A percentile compares a stretch with the other conserved stretches of the same genome.
Conservation (phyloP, 768 basidiomycete genomes). For the Tulasnella sp. region DNA sequence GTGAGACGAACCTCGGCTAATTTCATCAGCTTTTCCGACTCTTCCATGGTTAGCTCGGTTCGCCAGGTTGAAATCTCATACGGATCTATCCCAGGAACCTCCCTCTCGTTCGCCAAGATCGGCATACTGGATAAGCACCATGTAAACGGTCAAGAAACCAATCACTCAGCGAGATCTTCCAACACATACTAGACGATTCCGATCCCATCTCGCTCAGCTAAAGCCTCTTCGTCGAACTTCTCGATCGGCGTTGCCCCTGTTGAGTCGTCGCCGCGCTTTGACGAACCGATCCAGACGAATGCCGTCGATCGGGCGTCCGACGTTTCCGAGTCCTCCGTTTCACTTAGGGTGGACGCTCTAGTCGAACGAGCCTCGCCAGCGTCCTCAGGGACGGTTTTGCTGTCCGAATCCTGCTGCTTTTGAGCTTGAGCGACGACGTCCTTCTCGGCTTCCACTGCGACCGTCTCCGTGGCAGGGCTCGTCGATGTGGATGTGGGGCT, state of each 20-base stretch:
- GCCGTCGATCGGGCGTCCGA: neutral
- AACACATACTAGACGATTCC: slow-evolving; percentile 19
- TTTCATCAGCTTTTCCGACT: slow-evolving; percentile 18
- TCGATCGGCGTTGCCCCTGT: neutral
- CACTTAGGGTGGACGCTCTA: neutral
- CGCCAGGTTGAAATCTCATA: slow-evolving; percentile 19
- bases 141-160: neutral
- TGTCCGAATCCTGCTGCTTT: slow-evolving; percentile 4
- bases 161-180: neutral
- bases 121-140: slow-evolving; percentile 12
- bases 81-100: slow-evolving; percentile 19
- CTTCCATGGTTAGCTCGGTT: slow-evolving; percentile 15
- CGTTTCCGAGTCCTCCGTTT: neutral
- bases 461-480: slow-evolving; percentile 8
- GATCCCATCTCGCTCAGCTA: slow-evolving; percentile 19
- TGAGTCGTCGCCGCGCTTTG: slow-evolving; percentile 6
- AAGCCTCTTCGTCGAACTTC: slow-evolving; percentile 17
- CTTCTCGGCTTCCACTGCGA: slow-evolving; percentile 17
- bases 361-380: neutral
- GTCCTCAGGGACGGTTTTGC: slow-evolving; percentile 2
- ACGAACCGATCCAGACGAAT: slow-evolving; percentile 20
- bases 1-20: slow-evolving; percentile 17
- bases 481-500: slow-evolving; percentile 6
- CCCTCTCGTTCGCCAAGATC: slow-evolving; percentile 17
- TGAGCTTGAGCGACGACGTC: slow-evolving; percentile 17